These are phyloP conservation scores for Nematocida sp. DNA, from an alignment of 371 early-diverging fungal species.

Conservation along the genomic window DNA sequence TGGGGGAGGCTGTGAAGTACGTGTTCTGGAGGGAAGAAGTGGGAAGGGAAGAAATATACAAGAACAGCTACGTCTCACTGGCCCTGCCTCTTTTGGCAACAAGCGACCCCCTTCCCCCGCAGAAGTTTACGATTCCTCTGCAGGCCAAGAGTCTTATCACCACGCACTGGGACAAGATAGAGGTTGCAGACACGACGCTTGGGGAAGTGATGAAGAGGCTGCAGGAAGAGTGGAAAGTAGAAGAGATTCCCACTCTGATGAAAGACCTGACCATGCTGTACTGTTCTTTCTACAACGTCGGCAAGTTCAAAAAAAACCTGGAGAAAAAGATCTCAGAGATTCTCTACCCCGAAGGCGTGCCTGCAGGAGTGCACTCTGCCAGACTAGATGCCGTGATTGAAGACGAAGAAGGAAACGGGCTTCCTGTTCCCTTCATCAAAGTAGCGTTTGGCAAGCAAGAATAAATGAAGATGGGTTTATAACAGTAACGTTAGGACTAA, in stretches of 20 bases:
- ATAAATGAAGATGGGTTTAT: no score
- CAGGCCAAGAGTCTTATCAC: conserved; percentile 72
- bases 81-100: conserved; percentile 96
- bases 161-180: conserved; percentile 91
- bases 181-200: conserved; percentile 77
- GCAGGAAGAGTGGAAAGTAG: conserved; percentile 72
- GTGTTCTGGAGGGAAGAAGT: conserved; percentile 22
- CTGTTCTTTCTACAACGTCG: conserved; percentile 52
- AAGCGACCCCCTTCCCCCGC: conserved; percentile 88
- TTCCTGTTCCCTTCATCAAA: conserved; percentile 40
- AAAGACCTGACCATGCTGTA: conserved; percentile 73
- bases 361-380: conserved; percentile 12
- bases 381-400: conserved; percentile 39
- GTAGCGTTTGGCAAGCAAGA: background rate
- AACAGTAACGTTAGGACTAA: no score
- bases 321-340: conserved; percentile 34
- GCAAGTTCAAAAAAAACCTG: conserved; percentile 25
- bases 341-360: conserved; percentile 33
- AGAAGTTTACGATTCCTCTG: conserved; percentile 65
- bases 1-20: conserved; percentile 72
- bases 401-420: conserved; percentile 40
- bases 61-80: conserved; percentile 94
- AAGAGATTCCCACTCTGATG: conserved; percentile 87
- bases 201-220: conserved; percentile 79
- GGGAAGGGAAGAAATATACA: conserved; percentile 69